These are phyloP conservation scores for Melampsora americana DNA, from an alignment of 1,284 basidiomycete genomes.

Conservation along the genomic window DNA sequence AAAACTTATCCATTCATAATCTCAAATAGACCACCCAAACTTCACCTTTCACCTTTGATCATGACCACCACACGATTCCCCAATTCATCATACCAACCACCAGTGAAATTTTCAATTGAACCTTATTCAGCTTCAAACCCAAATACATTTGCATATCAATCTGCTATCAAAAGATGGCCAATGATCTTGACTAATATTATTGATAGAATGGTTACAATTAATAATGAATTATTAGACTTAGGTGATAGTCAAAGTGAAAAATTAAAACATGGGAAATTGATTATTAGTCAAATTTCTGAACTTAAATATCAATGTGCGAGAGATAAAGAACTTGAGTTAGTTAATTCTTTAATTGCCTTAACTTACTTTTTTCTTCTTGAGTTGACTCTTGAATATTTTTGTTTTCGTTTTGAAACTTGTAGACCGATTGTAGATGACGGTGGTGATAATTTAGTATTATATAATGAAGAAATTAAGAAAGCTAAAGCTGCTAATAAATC, in stretches of 20 bases:
- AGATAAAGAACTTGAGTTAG: slow-evolving; percentile 66
- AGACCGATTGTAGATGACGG: slow-evolving; percentile 72
- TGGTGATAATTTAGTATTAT: slow-evolving; percentile 65
- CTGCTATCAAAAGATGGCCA: slow-evolving; percentile 74
- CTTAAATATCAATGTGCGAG: slow-evolving; percentile 87
- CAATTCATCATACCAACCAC: slow-evolving; percentile 37
- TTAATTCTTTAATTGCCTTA: slow-evolving; percentile 43
- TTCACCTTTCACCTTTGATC: slow-evolving; percentile 19
- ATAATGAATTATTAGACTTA: slow-evolving; percentile 56
- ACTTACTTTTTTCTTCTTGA: slow-evolving; percentile 22
- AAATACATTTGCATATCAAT: slow-evolving; percentile 60
- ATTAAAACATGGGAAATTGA: slow-evolving; percentile 67
- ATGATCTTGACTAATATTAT: slow-evolving; percentile 77
- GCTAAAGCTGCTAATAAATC: slow-evolving; percentile 61
- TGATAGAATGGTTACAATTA: slow-evolving; percentile 60
- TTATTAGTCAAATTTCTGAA: slow-evolving; percentile 74
- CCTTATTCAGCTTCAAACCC: slow-evolving; percentile 27
- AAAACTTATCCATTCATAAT: too few species aligned
- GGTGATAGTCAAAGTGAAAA: slow-evolving; percentile 50
- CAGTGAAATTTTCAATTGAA: background rate
- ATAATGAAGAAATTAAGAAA: slow-evolving; percentile 68
- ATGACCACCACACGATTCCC: slow-evolving; percentile 39
- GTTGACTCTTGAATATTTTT: slow-evolving; percentile 11
- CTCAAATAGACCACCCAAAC: background rate
- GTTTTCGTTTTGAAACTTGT: too few species aligned